These are phyloP conservation scores for Raffaelea ambrosiae DNA, from an alignment of 2,329 filamentous ascomycete genomes.

Conservation along the genomic window DNA sequence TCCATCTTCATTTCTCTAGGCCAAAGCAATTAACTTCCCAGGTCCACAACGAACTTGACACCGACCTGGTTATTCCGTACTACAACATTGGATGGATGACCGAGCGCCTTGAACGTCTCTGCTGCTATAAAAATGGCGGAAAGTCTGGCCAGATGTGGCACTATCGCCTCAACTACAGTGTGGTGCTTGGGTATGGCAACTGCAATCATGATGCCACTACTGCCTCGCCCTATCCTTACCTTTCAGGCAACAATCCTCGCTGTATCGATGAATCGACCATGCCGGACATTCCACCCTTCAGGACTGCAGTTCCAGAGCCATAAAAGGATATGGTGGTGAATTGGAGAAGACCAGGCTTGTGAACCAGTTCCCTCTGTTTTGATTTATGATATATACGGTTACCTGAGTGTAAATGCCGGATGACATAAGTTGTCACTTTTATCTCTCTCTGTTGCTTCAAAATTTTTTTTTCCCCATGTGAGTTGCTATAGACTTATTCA, in stretches of 20 bases:
- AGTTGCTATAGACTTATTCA: no score
- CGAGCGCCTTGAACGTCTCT: slow-evolving; percentile 6
- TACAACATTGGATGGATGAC: slow-evolving; percentile 11
- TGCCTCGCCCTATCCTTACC: slow-evolving; percentile 4
- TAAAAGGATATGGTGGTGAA: no score
- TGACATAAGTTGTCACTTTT: no score
- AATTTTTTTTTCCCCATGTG: no score
- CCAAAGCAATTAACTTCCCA: neutral
- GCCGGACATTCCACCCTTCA: neutral
- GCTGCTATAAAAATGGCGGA: slow-evolving; percentile 7
- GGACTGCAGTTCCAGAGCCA: no score
- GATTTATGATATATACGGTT: no score
- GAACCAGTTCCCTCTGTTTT: no score
- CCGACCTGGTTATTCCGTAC: slow-evolving; percentile 3
- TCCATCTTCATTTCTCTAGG: no score
- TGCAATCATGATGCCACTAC: slow-evolving; percentile 1
- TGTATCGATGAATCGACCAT: neutral
- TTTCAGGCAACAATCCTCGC: slow-evolving; percentile 2
- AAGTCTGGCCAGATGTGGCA: slow-evolving; percentile 10
- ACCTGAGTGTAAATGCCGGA: no score
- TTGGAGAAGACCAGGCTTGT: no score
- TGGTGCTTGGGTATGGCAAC: slow-evolving; percentile 9
- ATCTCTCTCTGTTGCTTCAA: no score
- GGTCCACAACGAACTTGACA: slow-evolving; percentile 8
- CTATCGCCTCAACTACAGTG: slow-evolving; percentile 4